Base-by-base conservation (phyloP, 768 basidiomycete species). In the Ephemerocybe angulata region DNA sequence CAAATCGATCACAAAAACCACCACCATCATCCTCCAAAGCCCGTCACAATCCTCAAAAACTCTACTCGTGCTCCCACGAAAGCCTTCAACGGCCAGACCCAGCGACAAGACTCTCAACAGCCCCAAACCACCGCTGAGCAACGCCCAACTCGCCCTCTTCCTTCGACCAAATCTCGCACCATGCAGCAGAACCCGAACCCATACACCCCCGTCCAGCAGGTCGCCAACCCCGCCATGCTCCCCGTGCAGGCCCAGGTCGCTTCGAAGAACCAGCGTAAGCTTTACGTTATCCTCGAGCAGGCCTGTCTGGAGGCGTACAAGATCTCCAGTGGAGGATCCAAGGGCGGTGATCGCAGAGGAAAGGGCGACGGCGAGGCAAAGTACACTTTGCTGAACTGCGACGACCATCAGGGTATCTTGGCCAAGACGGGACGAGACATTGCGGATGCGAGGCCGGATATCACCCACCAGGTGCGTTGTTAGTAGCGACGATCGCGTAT, bases 341-440 rank as follows among this genome's bases (percentile, higher is more conserved):
- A 81, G 44, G 61, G 72, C 70, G 55, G 75, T 68, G 62, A 81
- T 77, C 68, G 81, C 67, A 68, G 83, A 76, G 64, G 77, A 47
- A 81, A 83, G 58, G 82, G 79, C 55, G 85, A 85, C 55, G 79
- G 79, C 24, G 94, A 96, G 56, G 93, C 91, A 55, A 98, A 98
- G 72, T 98, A 98, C 71, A 94, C 94, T 8, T 75, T 99, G 55
- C 72, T 99, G 61, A 99, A 99, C 72, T 98, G 97, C 70, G 97
- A 98, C 68, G 97, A 98, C 62, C 97, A 98, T 72, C 97, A 99
- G 69, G 96, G 96, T 53, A 97, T 99, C 62, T 78, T 99, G 58
- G 96, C 97, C 4, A 98, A 97, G 72, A 97, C 93, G 0, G 93
- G 94, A 15, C 82, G 96, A 67, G 97, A 99, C 72, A 98, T 98